Conservation (phyloP, 768 basidiomycete species). For the Thelephora ganbajun region DNA sequence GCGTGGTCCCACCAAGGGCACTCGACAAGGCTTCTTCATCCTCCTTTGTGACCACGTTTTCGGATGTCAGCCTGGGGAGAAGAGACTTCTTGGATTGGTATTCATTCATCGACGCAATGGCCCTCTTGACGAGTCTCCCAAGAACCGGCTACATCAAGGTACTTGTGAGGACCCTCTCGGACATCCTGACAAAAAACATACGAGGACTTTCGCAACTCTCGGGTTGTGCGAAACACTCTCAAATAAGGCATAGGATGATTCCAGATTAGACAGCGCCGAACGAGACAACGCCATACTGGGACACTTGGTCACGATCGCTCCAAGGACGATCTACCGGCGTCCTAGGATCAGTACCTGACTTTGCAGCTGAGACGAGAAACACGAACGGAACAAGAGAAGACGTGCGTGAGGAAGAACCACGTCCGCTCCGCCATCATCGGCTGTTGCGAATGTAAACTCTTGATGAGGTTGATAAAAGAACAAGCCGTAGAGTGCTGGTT, state of each 20-base stretch:
- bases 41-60: conserved; percentile 33
- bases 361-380: neutral
- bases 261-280: conserved; percentile 55
- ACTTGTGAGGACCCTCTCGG: neutral
- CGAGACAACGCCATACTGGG: conserved; percentile 49
- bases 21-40: conserved; percentile 45
- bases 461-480: conserved; percentile 50
- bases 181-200: conserved; percentile 17
- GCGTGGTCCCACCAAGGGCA: conserved; percentile 48
- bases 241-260: conserved; percentile 46
- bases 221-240: conserved; percentile 36
- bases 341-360: neutral
- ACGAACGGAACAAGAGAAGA: conserved; percentile 53
- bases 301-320: conserved; percentile 50
- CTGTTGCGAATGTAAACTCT: conserved; percentile 51
- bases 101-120: conserved; percentile 21
- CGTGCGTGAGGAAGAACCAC: conserved; percentile 64
- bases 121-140: conserved; percentile 39
- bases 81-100: conserved; percentile 16
- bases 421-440: conserved; percentile 52
- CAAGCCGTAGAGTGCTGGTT: conserved; percentile 44
- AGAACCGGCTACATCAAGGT: conserved; percentile 37
- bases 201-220: conserved; percentile 45
- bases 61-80: conserved; percentile 20
- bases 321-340: conserved; percentile 43